These are phyloP conservation scores for Manihot esculenta DNA, from an alignment of 441 rosid genomes.

Conservation along the genomic window DNA sequence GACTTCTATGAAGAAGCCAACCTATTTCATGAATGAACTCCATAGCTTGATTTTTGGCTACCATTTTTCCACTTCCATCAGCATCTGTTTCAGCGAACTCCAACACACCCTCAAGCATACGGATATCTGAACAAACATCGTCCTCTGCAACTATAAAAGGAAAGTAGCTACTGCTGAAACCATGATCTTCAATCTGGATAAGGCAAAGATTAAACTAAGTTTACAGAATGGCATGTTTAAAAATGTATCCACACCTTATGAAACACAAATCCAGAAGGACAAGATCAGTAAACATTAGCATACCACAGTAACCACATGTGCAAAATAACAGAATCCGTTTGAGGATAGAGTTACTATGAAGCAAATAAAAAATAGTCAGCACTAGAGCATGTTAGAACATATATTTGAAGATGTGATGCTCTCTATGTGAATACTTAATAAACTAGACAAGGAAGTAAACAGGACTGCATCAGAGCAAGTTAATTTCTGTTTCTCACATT, in stretches of 20 bases:
- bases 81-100: constrained; percentile 53
- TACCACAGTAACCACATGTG: neutral
- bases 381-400: too few relatives aligned
- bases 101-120: constrained; percentile 63
- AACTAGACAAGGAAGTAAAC: too few relatives aligned
- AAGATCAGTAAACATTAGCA: neutral
- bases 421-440: too few relatives aligned
- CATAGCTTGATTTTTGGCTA: constrained; percentile 63
- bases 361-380: too few relatives aligned
- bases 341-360: neutral
- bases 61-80: constrained; percentile 37
- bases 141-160: constrained; percentile 86
- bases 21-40: constrained; percentile 89
- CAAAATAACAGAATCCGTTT: neutral
- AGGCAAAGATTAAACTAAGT: constrained; percentile 26
- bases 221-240: constrained; percentile 13
- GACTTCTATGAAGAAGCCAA: constrained; percentile 86
- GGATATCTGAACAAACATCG: constrained; percentile 79
- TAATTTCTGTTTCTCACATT: too few relatives aligned
- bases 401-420: too few relatives aligned
- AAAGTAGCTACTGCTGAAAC: constrained; percentile 76
- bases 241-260: neutral
- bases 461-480: too few relatives aligned
- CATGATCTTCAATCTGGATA: constrained; percentile 80
- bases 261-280: constrained; percentile 11